phyloP scores from a whole-genome alignment of 352 stramenopile species.

The Saprolegnia diclina region DNA sequence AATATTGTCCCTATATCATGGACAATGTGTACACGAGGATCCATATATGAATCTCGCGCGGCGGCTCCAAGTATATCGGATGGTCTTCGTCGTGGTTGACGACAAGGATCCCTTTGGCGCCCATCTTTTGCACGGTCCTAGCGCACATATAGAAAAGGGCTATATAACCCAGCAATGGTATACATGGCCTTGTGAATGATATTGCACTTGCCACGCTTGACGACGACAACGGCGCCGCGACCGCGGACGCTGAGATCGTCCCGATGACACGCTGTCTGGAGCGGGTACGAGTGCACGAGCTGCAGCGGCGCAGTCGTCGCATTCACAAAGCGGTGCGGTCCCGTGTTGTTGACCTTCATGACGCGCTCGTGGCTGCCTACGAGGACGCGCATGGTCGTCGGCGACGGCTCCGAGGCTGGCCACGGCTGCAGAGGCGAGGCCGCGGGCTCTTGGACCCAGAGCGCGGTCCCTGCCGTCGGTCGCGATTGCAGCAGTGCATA shows the following conservation, averaged over 20 bases:
- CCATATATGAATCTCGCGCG: constrained; percentile 6
- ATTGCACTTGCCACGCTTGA: constrained; percentile 61
- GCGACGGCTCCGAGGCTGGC: constrained; percentile 30
- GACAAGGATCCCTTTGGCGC: constrained; percentile 14
- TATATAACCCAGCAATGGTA: neutral
- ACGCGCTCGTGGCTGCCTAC: neutral
- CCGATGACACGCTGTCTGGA: constrained; percentile 62
- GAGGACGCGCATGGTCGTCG: constrained; percentile 38
- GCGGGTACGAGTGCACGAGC: constrained; percentile 52
- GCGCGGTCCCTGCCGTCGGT: constrained; percentile 32
- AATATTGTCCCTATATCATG: neutral
- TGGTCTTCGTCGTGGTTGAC: neutral
- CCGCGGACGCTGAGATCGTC: constrained; percentile 54
- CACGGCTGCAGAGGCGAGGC: constrained; percentile 30
- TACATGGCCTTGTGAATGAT: constrained; percentile 63
- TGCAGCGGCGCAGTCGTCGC: constrained; percentile 43
- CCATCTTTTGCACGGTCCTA: constrained; percentile 13
- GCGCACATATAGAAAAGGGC: neutral
- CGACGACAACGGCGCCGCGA: constrained; percentile 53
- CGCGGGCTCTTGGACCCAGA: neutral
- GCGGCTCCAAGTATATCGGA: neutral
- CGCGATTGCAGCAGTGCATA: constrained; percentile 27
- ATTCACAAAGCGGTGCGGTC: constrained; percentile 16
- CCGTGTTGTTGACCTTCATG: neutral
- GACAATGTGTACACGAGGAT: neutral